These are phyloP conservation scores for Dryas octopetala DNA, from an alignment of 306 rosid genomes.

Conservation along the genomic window DNA sequence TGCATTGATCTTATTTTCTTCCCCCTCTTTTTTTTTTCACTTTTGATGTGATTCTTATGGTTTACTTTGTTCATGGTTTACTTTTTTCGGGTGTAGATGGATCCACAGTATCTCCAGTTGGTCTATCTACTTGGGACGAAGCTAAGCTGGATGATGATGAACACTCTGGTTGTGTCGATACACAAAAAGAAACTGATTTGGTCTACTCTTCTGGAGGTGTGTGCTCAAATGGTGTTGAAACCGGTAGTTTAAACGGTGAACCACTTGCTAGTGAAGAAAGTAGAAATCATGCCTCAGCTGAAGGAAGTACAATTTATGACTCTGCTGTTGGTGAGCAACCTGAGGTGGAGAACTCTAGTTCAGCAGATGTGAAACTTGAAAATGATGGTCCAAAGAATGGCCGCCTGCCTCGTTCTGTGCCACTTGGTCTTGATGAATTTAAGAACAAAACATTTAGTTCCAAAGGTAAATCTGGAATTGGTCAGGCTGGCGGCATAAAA, in stretches of 20 bases:
- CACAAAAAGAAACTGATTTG: slow-evolving; percentile 23
- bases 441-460: slow-evolving; percentile 76
- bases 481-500: slow-evolving; percentile 52
- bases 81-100: slow-evolving; percentile 47
- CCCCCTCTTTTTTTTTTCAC: not conserved
- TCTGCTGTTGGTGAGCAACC: slow-evolving; percentile 35
- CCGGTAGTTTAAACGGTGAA: slow-evolving; percentile 32
- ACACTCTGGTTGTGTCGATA: slow-evolving; percentile 30
- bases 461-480: slow-evolving; percentile 53
- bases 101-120: slow-evolving; percentile 38
- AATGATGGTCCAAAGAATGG: slow-evolving; percentile 49
- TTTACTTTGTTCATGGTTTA: slow-evolving; percentile 5
- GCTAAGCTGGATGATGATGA: slow-evolving; percentile 38
- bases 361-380: slow-evolving; percentile 44
- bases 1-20: not conserved
- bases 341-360: slow-evolving; percentile 35
- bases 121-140: slow-evolving; percentile 53
- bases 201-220: slow-evolving; percentile 30
- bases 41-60: not conserved
- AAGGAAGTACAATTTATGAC: slow-evolving; percentile 24
- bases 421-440: slow-evolving; percentile 91
- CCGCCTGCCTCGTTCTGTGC: slow-evolving; percentile 51
- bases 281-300: slow-evolving; percentile 17
- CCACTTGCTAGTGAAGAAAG: slow-evolving; percentile 33
- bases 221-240: slow-evolving; percentile 28